A percentile compares a stretch with the other conserved stretches of the same genome.
Evolutionary conservation across 495 filamentous ascomycete species (phyloP).

Genomic region (Penicillium daleae): DNA sequence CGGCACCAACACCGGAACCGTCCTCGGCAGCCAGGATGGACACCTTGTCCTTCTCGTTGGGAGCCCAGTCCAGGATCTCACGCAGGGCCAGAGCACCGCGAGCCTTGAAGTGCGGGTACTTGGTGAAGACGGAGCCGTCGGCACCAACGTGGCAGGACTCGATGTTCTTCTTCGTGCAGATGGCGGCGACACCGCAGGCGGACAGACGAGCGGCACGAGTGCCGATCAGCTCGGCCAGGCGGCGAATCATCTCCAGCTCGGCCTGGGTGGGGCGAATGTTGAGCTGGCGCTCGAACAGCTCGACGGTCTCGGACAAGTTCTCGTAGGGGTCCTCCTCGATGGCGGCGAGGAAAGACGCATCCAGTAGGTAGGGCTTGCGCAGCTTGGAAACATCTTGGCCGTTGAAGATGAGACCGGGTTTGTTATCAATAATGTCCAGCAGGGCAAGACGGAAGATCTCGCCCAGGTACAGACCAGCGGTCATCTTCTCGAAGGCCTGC

Average conservation of each 20-base stretch:
- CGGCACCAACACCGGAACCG: constrained; percentile 93
- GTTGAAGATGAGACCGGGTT: constrained; percentile 76
- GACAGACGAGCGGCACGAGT: constrained; percentile 92
- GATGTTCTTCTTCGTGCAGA: constrained; percentile 92
- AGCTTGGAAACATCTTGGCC: constrained; percentile 79
- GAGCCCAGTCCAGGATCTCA: constrained; percentile 91
- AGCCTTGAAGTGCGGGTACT: constrained; percentile 95
- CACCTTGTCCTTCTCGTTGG: constrained; percentile 79
- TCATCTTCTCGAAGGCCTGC: constrained; percentile 98
- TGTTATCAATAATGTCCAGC: constrained; percentile 80
- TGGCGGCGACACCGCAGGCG: constrained; percentile 91
- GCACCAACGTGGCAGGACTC: constrained; percentile 89
- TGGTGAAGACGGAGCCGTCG: constrained; percentile 96
- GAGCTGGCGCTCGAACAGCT: constrained; percentile 76
- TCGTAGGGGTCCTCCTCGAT: constrained; percentile 96
- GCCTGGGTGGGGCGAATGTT: constrained; percentile 66
- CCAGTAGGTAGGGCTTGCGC: constrained; percentile 80
- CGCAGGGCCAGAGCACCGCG: constrained; percentile 86
- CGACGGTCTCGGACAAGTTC: constrained; percentile 84
- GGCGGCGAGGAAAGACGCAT: constrained; percentile 92
- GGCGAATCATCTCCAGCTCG: constrained; percentile 84
- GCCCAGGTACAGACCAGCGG: constrained; percentile 92
- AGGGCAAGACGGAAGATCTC: constrained; percentile 93
- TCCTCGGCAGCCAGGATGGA: constrained; percentile 88
- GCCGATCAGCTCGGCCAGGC: constrained; percentile 89